Base-by-base conservation (phyloP, 2,329 filamentous ascomycete species). In the Cadophora gregata region DNA sequence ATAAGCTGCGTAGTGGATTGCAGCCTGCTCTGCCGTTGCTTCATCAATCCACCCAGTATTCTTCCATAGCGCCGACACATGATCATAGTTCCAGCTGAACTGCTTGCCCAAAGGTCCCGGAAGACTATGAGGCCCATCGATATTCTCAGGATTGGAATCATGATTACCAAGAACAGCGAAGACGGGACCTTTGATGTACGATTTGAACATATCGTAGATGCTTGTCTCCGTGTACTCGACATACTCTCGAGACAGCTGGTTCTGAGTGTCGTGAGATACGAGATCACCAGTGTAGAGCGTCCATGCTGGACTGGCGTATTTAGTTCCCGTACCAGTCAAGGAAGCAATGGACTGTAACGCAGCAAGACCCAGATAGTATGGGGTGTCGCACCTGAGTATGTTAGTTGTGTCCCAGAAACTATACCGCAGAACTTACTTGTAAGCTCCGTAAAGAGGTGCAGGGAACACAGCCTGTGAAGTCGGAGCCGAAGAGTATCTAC, bases 131-230 rank as follows among this genome's bases (percentile, higher is more conserved):
- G 85, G 83, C 7, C 81, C 79, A 69, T 86, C 82, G 29, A 85
- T 82, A 25, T 82, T 83, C 64, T 83, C 80, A 1, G 85, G 85
- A 65, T 80, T 85, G 12, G 80, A 83, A 71, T 88, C 85, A 65
- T 88, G 85, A 68, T 88, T 88, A 1, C 86, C 86, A 1, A 88
- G 79, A 0, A 83, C 84, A 0, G 82, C 76, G 67, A 86, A 88
- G 3, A 88, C 81, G 3, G 86, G 85, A 0, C 84, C 84, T 3
- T 82, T 82, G 42, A 88, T 79, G 69, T 86, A 87, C 4, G 79
- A 76, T 71, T 86, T 85, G 74, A 88, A 81, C 80, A 88, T 82
- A 29, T 81, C 78, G 74, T 82, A 86, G 42, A 87, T 76, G 59
- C 81, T 81, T 0, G 79, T 79, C 75, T 88, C 84, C 1, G 83